Percentiles rank a stretch among this genome's conserved stretches.
Evolutionary conservation across 345 rosid genomes (phyloP).

Genomic region (Lepidium sativum): DNA sequence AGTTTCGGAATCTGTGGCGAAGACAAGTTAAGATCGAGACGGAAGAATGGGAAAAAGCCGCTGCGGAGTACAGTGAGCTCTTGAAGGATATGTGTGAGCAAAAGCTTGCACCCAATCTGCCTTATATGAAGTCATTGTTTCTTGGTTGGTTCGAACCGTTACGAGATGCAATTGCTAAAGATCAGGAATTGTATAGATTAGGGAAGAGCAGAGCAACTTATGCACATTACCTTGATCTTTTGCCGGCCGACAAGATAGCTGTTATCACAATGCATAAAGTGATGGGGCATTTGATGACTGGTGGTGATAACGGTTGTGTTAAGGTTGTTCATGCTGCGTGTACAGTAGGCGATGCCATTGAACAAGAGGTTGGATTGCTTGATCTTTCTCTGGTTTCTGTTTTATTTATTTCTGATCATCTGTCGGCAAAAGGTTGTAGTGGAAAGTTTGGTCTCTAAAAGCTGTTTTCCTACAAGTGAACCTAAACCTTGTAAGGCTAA

Average conservation of each 20-base stretch:
- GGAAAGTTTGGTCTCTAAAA: not conserved
- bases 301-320: slow-evolving; percentile 63
- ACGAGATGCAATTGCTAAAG: slow-evolving; percentile 55
- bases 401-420: slow-evolving; percentile 1
- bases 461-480: not conserved
- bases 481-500: not conserved
- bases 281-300: slow-evolving; percentile 67
- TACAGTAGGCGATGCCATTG: slow-evolving; percentile 75
- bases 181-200: slow-evolving; percentile 49
- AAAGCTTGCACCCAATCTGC: slow-evolving; percentile 85
- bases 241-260: slow-evolving; percentile 87
- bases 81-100: slow-evolving; percentile 86
- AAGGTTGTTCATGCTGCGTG: slow-evolving; percentile 74
- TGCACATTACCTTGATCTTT: slow-evolving; percentile 51
- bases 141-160: slow-evolving; percentile 98
- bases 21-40: slow-evolving; percentile 91
- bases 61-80: slow-evolving; percentile 73
- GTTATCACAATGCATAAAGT: slow-evolving; percentile 95
- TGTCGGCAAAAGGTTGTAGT: not conserved
- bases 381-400: not conserved
- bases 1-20: slow-evolving; percentile 41
- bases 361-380: slow-evolving; percentile 69
- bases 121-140: slow-evolving; percentile 82
- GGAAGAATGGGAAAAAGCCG: slow-evolving; percentile 92
- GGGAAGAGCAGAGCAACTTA: slow-evolving; percentile 47